Base-by-base conservation (phyloP, 116 monocot genomes). In the Dioscorea cayenensis region DNA sequence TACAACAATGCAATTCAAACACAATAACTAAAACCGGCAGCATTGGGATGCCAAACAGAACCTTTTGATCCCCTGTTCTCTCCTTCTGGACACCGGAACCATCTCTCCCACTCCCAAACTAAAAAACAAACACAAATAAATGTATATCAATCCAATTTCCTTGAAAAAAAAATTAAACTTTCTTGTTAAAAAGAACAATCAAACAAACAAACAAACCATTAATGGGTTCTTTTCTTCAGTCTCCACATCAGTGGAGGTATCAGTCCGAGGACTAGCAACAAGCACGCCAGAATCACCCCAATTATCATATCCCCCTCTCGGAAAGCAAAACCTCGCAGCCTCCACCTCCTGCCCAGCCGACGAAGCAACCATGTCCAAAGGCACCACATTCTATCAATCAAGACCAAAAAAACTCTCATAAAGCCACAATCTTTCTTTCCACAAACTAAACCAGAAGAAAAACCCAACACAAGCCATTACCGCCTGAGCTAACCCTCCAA, bases 281-380 rank as follows among this genome's bases (percentile, higher is more conserved):
- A 70, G 81, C 67, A 88, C 70, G 7, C 75, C 75, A 14, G 92
- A 92, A 37, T 92, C 92, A 14, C 77, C 89, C 89, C 86, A 89
- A 73, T 89, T 85, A 70, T 92, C 92, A 28, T 86, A 36, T 16
- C 79, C 50, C 35, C 63, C 73, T 72, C 81, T 82, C 14, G 38
- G 70, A 35, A 82, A 77, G 49, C 60, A 60, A 35, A 80, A 73
- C 43, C 74, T 43, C 19, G 71, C 75, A 0, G 27, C 75, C 3
- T 70, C 80, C 51, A 60, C 69, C 59, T 59, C 62, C 28, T 64
- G 62, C 63, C 67, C 14, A 22, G 36, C 76, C 43, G 67, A 59
- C 18, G 72, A 60, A 49, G 78, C 72, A 11, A 78, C 66, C 77
- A 73, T 77, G 49, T 85, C 88, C 58, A 84, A 23, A 17, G 78